phyloP scores from a whole-genome alignment of 1,139 yeast genomes.

The Pichia norvegensis region DNA sequence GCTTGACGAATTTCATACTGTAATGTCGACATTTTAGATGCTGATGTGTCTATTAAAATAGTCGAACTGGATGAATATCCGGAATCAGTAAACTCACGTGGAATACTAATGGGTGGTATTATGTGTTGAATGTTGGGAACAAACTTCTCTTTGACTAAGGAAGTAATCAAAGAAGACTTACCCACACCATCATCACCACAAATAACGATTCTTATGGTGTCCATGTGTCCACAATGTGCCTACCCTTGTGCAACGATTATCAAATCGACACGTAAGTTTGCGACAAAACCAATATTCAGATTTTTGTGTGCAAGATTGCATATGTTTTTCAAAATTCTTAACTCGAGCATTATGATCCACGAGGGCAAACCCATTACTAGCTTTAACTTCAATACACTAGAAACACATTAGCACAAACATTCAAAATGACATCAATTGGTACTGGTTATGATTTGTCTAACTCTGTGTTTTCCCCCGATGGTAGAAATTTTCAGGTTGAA shows the following conservation, averaged over 20 bases:
- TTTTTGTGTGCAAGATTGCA: not conserved
- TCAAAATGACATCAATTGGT: constrained; percentile 76
- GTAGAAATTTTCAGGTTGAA: constrained; percentile 97
- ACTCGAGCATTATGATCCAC: not conserved
- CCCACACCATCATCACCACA: constrained; percentile 98
- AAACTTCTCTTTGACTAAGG: constrained; percentile 72
- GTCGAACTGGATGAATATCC: constrained; percentile 61
- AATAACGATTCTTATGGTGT: constrained; percentile 65
- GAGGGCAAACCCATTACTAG: constrained; percentile 4
- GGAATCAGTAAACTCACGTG: constrained; percentile 52
- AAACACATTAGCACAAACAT: not conserved
- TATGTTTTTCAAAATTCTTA: not conserved
- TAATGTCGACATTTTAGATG: constrained; percentile 52
- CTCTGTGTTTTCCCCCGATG: constrained; percentile 76
- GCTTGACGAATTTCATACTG: constrained; percentile 76
- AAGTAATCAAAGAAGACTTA: constrained; percentile 66
- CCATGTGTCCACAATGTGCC: constrained; percentile 5
- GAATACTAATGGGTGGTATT: constrained; percentile 76
- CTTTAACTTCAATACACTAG: not conserved
- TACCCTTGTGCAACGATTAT: not conserved
- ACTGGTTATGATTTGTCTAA: constrained; percentile 96
- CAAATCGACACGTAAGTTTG: not conserved
- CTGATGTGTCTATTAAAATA: constrained; percentile 68
- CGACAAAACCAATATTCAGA: not conserved
- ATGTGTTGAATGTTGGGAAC: constrained; percentile 69